Base-by-base conservation (phyloP, 805 yeast genomes). In the Wickerhamiella alocasiicola region DNA sequence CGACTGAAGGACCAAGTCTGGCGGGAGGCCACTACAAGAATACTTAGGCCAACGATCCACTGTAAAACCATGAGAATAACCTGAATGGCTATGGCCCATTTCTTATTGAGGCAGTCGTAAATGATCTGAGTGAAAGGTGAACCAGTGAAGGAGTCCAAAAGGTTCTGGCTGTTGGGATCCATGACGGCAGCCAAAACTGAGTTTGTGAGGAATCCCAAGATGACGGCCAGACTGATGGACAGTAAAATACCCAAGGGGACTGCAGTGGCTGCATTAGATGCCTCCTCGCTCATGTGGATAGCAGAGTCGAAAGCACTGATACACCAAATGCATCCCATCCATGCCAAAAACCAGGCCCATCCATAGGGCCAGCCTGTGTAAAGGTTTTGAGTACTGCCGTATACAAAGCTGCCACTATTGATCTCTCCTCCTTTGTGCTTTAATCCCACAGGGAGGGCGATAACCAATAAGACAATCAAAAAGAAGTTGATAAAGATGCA, bases 321-420 rank as follows among this genome's bases (percentile, higher is more conserved):
- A 17, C 81, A 75, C 85, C 87, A 78, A 44, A 77, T 70, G 1
- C 77, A 75, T 1, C 82, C 76, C 72, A 74, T 67, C 67, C 74
- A 71, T 47, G 75, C 56, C 45, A 66, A 57, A 43, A 63, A 49
- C 55, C 64, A 70, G 34, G 72, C 68, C 72, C 77, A 74, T 18
- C 81, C 82, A 23, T 56, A 59, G 6, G 74, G 65, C 76, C 81
- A 77, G 34, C 65, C 68, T 13, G 75, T 13, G 26, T 75, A 61
- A 46, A 65, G 69, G 55, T 76, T 76, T 31, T 63, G 55, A 13
- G 29, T 63, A 23, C 65, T 52, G 27, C 74, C 74, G 55, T 75
- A 77, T 18, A 76, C 74, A 52, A 62, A 74, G 7, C 54, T 45
- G 18, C 72, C 78, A 28, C 59, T 55, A 49, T 71, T 70, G 54